A percentile compares a stretch with the other conserved stretches of the same genome.
Conservation (phyloP, 1,284 basidiomycete species). For the Blastosporella zonata region DNA sequence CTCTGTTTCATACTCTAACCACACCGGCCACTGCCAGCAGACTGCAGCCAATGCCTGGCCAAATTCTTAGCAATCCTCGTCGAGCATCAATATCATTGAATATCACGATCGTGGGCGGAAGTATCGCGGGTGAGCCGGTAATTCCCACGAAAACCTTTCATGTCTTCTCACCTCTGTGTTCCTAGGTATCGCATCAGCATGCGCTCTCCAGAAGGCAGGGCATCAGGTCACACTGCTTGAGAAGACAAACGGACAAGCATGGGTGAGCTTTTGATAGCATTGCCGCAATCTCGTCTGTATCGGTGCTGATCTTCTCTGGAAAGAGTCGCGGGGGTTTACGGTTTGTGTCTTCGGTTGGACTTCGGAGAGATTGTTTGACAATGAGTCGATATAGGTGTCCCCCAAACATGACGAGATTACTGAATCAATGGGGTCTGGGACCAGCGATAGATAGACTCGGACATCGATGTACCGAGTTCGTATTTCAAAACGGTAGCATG, state of each 20-base stretch:
- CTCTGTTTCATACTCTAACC: slow-evolving; percentile 1
- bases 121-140: slow-evolving; percentile 28
- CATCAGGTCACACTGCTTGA: slow-evolving; percentile 43
- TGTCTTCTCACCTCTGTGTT: slow-evolving; percentile 2
- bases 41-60: slow-evolving; percentile 23
- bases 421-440: slow-evolving; percentile 43
- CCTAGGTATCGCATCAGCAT: slow-evolving; percentile 40
- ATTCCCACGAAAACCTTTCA: slow-evolving; percentile 5
- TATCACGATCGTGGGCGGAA: slow-evolving; percentile 40
- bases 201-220: slow-evolving; percentile 38
- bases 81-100: slow-evolving; percentile 25
- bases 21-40: not conserved
- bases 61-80: slow-evolving; percentile 17
- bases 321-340: slow-evolving; percentile 34
- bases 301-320: not conserved
- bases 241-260: slow-evolving; percentile 29
- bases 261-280: slow-evolving; percentile 27
- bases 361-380: not conserved
- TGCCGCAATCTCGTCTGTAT: not conserved
- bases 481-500: slow-evolving; percentile 18
- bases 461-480: slow-evolving; percentile 30
- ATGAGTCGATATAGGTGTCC: slow-evolving; percentile 26
- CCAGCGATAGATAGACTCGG: slow-evolving; percentile 30
- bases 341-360: slow-evolving; percentile 21
- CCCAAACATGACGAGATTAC: slow-evolving; percentile 44